Percentiles rank a stretch among this genome's conserved stretches.
Conservation (phyloP, 2,329 filamentous ascomycete species). For the Fusarium aywerte region DNA sequence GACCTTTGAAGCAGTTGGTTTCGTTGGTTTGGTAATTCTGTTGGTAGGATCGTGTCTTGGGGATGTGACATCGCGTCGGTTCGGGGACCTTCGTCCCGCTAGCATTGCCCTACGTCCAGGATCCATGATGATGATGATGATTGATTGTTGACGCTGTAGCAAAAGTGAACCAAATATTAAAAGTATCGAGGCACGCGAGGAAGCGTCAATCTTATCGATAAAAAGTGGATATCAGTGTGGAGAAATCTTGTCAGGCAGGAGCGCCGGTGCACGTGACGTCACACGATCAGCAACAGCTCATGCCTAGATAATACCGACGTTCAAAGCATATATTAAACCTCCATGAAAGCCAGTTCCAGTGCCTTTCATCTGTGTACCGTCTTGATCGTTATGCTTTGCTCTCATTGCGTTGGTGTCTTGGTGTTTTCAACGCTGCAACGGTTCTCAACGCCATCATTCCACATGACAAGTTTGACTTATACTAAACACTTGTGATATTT, state of each 20-base stretch:
- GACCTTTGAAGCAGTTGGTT: constrained; percentile 45
- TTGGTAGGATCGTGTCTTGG: constrained; percentile 66
- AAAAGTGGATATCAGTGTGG: constrained; percentile 20
- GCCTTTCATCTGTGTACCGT: background rate
- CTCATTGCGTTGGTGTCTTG: background rate
- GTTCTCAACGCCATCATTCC: constrained; percentile 13
- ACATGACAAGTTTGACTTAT: background rate
- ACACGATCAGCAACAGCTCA: background rate
- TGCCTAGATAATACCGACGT: background rate
- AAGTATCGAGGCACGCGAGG: background rate
- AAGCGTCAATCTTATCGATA: constrained; percentile 31
- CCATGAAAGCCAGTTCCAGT: background rate
- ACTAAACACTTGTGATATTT: background rate
- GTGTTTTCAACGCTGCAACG: background rate
- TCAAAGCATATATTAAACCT: background rate
- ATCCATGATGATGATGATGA: constrained; percentile 58
- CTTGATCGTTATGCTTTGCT: background rate
- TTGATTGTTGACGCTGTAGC: constrained; percentile 3
- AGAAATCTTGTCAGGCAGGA: constrained; percentile 26
- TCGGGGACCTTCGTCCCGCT: constrained; percentile 56
- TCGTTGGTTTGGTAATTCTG: constrained; percentile 64
- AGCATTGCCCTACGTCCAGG: constrained; percentile 67
- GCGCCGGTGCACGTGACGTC: constrained; percentile 6
- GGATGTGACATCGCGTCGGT: constrained; percentile 62
- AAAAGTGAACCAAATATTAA: constrained; percentile 2